Evolutionary conservation across 345 rosid genomes (phyloP).

Genomic region (Salix caprea): DNA sequence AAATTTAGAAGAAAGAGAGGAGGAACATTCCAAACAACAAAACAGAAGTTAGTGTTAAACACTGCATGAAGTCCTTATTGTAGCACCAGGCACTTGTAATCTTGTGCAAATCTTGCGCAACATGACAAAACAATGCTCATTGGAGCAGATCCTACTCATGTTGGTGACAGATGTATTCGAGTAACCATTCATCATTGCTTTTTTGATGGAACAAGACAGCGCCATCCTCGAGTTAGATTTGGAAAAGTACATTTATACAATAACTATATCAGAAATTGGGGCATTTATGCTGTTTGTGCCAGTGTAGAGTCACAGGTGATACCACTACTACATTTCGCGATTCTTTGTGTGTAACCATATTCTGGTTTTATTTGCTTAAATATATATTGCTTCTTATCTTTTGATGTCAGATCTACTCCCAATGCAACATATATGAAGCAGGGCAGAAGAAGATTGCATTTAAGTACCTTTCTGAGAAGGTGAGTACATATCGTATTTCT

Average conservation of each 20-base stretch:
- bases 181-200: conserved; percentile 97
- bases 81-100: no score
- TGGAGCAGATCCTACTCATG: conserved; percentile 77
- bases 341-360: background rate
- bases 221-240: conserved; percentile 91
- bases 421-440: conserved; percentile 93
- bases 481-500: conserved; percentile 12
- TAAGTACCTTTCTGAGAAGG: conserved; percentile 85
- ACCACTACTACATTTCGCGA: background rate
- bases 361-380: background rate
- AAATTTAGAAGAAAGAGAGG: no score
- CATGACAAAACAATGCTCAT: conserved; percentile 83
- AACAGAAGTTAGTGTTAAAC: no score
- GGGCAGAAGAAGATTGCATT: conserved; percentile 83
- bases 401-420: conserved; percentile 68
- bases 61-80: no score
- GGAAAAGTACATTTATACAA: conserved; percentile 83
- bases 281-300: conserved; percentile 89
- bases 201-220: conserved; percentile 79
- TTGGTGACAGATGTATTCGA: conserved; percentile 71
- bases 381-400: background rate
- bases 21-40: no score
- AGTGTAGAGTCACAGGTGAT: conserved; percentile 88
- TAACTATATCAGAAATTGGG: conserved; percentile 86
- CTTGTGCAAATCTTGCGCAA: no score